Percentiles rank a stretch among this genome's conserved stretches.
Evolutionary conservation across 108 stramenopile species (phyloP).

Genomic region (Cyclotella sp.): DNA sequence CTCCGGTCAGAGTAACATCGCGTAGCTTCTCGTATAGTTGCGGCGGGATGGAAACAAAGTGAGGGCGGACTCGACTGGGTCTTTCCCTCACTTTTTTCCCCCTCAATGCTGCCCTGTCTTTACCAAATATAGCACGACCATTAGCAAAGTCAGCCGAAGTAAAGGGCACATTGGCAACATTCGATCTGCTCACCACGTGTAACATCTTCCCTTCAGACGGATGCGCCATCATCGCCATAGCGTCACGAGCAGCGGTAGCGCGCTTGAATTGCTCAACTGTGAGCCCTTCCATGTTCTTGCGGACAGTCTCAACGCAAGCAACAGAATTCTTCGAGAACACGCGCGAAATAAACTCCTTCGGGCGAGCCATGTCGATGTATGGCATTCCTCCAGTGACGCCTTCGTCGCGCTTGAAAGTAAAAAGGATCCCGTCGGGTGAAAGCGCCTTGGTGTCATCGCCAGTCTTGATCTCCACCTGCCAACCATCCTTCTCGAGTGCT

Average conservation of each 20-base stretch:
- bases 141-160: not conserved
- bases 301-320: not conserved
- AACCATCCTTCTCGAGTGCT: no score
- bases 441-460: not conserved
- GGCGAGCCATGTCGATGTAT: not conserved
- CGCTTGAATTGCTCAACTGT: not conserved
- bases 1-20: not conserved
- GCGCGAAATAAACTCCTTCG: not conserved
- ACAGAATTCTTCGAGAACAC: not conserved
- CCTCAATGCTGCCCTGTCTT: not conserved
- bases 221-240: not conserved
- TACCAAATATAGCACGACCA: not conserved
- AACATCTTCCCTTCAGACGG: no score
- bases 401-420: slow-evolving; percentile 1
- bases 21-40: not conserved
- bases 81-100: not conserved
- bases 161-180: not conserved
- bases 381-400: not conserved
- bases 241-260: not conserved
- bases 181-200: not conserved
- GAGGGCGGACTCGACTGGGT: not conserved
- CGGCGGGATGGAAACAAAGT: not conserved
- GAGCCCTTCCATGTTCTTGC: not conserved
- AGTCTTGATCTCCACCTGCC: no score
- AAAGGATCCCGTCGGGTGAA: not conserved